Percentiles rank a stretch among this genome's conserved stretches.
Evolutionary conservation across 2,329 filamentous ascomycete genomes (phyloP).

Genomic region (Diaporthe batatas): DNA sequence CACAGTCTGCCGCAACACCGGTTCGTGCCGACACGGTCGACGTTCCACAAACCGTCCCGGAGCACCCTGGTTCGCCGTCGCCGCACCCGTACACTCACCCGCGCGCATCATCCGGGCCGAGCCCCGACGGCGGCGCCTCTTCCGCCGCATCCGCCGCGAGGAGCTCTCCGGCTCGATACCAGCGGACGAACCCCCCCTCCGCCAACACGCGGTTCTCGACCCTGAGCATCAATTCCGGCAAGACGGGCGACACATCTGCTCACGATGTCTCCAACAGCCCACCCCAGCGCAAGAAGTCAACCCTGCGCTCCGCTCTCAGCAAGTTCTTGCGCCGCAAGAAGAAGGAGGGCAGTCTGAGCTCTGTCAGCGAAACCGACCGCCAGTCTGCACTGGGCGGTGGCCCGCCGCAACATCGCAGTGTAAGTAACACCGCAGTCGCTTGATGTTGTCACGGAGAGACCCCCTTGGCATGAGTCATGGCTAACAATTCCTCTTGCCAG

Average conservation of each 20-base stretch:
- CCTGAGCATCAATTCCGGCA: constrained; percentile 57
- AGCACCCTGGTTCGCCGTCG: constrained; percentile 46
- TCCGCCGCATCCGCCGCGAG: constrained; percentile 36
- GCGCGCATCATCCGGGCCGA: constrained; percentile 41
- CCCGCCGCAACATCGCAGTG: constrained; percentile 61
- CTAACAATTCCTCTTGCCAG: constrained; percentile 26
- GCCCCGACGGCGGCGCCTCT: constrained; percentile 40
- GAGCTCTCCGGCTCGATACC: constrained; percentile 47
- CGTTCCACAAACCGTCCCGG: constrained; percentile 42
- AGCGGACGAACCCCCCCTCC: constrained; percentile 55
- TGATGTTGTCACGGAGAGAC: no score
- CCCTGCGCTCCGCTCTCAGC: constrained; percentile 67
- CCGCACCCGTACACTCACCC: constrained; percentile 43
- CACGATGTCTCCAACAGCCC: constrained; percentile 46
- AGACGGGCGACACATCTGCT: constrained; percentile 46
- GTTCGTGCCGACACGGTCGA: constrained; percentile 43
- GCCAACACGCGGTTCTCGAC: constrained; percentile 62
- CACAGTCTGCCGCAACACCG: constrained; percentile 27
- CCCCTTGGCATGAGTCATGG: background rate
- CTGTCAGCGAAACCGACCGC: constrained; percentile 48
- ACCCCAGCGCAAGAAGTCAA: constrained; percentile 70
- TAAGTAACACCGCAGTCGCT: constrained; percentile 50
- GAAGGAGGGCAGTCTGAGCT: constrained; percentile 56
- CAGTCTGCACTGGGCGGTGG: constrained; percentile 48
- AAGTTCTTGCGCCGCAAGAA: constrained; percentile 71